Evolutionary conservation across 306 rosid species (phyloP).

Genomic region (Cicer cuneatum): DNA sequence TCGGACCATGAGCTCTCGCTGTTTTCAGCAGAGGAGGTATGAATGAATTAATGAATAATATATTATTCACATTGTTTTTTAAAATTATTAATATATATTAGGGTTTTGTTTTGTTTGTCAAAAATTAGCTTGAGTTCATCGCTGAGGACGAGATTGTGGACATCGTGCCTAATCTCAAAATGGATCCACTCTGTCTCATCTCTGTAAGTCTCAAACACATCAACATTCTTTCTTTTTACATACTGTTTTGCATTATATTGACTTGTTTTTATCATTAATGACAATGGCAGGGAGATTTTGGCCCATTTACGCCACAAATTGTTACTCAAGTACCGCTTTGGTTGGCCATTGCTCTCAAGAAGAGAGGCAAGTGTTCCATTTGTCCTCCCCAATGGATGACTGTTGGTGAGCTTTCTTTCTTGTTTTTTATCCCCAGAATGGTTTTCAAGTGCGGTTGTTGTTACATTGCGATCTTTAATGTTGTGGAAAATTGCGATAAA

Average conservation of each 20-base stretch:
- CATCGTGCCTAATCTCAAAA: slow-evolving; percentile 82
- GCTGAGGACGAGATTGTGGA: slow-evolving; percentile 82
- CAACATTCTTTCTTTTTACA: background rate
- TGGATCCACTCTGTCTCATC: slow-evolving; percentile 78
- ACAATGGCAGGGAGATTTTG: slow-evolving; percentile 84
- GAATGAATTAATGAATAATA: too few species aligned
- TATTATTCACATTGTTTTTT: slow-evolving; percentile 4
- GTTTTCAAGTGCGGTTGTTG: background rate
- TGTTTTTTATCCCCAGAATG: background rate
- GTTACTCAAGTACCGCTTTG: slow-evolving; percentile 79
- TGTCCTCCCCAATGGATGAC: slow-evolving; percentile 85
- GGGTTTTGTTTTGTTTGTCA: slow-evolving; percentile 39
- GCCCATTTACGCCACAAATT: slow-evolving; percentile 85
- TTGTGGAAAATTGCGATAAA: background rate
- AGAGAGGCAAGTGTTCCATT: slow-evolving; percentile 84
- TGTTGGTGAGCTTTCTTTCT: slow-evolving; percentile 61
- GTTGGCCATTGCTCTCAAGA: slow-evolving; percentile 88
- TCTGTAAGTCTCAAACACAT: slow-evolving; percentile 56
- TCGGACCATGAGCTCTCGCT: slow-evolving; percentile 48
- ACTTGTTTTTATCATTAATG: background rate
- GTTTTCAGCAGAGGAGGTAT: slow-evolving; percentile 60
- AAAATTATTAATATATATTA: slow-evolving; percentile 17
- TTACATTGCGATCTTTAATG: background rate
- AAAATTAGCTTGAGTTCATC: slow-evolving; percentile 73
- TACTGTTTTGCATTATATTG: background rate